A percentile compares a stretch with the other conserved stretches of the same genome.
These are phyloP conservation scores for Aspergillus heteromorphus DNA, from an alignment of 495 filamentous ascomycete genomes.

Conservation along the genomic window DNA sequence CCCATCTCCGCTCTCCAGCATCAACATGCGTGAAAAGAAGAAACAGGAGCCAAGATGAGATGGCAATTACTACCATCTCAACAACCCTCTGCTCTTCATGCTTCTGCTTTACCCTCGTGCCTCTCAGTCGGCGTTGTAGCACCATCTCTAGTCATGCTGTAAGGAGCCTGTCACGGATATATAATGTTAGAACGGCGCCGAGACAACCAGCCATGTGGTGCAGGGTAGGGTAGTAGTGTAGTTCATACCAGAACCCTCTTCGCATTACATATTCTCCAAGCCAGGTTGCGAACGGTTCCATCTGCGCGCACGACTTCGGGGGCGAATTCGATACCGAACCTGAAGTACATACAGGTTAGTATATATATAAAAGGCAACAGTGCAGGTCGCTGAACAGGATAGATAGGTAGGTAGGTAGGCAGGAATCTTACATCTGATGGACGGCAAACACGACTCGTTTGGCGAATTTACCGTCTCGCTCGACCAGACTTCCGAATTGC, in stretches of 20 bases:
- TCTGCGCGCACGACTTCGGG: conserved; percentile 89
- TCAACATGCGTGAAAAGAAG: not conserved
- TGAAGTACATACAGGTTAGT: conserved; percentile 12
- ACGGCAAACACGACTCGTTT: conserved; percentile 89
- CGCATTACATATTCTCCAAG: conserved; percentile 93
- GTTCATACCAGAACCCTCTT: conserved; percentile 78
- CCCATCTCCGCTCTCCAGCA: too few relatives aligned
- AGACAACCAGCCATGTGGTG: not conserved
- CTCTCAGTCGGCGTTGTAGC: conserved; percentile 35
- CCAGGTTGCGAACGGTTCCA: conserved; percentile 83
- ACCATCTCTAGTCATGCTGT: conserved; percentile 43
- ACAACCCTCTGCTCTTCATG: not conserved
- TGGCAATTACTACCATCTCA: not conserved
- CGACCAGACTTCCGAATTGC: conserved; percentile 73
- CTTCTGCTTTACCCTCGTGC: conserved; percentile 1
- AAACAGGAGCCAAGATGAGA: not conserved
- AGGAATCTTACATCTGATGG: conserved; percentile 70
- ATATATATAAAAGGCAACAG: not conserved
- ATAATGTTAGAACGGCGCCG: not conserved
- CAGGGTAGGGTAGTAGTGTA: too few relatives aligned
- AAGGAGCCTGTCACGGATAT: conserved; percentile 33
- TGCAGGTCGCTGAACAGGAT: not conserved
- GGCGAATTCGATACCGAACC: conserved; percentile 93
- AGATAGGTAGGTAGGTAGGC: too few relatives aligned
- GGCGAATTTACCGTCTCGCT: conserved; percentile 82